Evolutionary conservation across 2,329 filamentous ascomycete genomes (phyloP), one percentile per base, ranked within the genome.

Genomic region (Cladosporium sphaerospermum): DNA sequence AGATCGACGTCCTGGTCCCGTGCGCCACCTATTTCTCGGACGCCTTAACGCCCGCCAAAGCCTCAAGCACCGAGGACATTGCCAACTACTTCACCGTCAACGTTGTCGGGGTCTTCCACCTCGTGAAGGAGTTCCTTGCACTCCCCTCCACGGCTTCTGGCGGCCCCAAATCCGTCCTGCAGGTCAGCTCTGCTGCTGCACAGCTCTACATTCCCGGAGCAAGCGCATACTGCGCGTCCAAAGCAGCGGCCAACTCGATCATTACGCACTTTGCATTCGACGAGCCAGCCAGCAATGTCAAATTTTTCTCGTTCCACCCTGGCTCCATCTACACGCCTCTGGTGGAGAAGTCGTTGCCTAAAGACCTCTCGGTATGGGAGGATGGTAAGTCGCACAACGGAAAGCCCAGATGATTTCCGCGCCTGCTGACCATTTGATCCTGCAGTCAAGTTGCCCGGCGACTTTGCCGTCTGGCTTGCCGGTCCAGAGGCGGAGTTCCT

Each of bases 1-100:
- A 65, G 47, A 63, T 75, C 45, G 61, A 76, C 54, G 61, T 76
- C 41, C 55, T 76, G 11, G 64, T 76, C 45, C 69, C 68, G 53
- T 70, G 66, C 53, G 74, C 73, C 0, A 51, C 64, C 0, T 59
- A 58, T 1, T 55, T 67, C 9, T 66, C 68, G 34, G 62, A 63
- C 4, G 55, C 52, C 31, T 28, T 28, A 7, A 62, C 65, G 11
- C 41, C 62, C 7, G 50, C 72, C 8, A 43, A 51, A 7, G 63
- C 63, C 14, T 64, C 62, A 18, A 63, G 69, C 42, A 56, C 59
- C 3, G 62, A 64, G 2, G 57, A 63, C n/a, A 71, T 72, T 41
- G 60, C 71, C n/a, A 61, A 63, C 0, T 63, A 58, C 36, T 64
- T 71, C 13, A 62, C 42, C 14, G 59, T 55, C 31, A 73, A 74